phyloP scores from a whole-genome alignment of 306 rosid genomes.

The Urtica urens region DNA sequence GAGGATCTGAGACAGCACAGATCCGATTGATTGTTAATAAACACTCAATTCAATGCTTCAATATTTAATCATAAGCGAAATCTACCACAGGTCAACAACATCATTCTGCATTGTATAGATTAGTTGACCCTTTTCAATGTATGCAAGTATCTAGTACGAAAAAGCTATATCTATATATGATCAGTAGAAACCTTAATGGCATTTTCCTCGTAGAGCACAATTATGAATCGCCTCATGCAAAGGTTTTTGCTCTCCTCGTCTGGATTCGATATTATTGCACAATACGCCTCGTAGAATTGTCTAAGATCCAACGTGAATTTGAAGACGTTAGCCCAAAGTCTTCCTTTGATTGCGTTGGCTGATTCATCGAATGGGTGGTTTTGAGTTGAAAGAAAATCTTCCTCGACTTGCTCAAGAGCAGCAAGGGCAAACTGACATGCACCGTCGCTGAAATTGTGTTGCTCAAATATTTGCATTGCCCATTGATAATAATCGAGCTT shows the following conservation, averaged over 20 bases:
- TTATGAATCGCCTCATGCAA: slow-evolving; percentile 88
- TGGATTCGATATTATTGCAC: slow-evolving; percentile 93
- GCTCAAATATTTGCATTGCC: slow-evolving; percentile 93
- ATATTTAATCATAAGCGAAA: too few species aligned
- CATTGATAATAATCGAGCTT: slow-evolving; percentile 79
- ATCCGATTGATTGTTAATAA: too few species aligned
- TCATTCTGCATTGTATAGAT: too few species aligned
- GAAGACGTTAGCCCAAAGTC: slow-evolving; percentile 90
- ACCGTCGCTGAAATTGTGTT: slow-evolving; percentile 68
- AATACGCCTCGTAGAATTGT: slow-evolving; percentile 67
- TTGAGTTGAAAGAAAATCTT: slow-evolving; percentile 36
- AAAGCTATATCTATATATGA: too few species aligned
- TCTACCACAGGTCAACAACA: too few species aligned
- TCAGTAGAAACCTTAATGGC: slow-evolving; percentile 58
- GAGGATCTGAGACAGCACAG: slow-evolving; percentile 51
- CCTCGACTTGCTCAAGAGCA: slow-evolving; percentile 95
- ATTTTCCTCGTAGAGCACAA: slow-evolving; percentile 70
- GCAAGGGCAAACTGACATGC: slow-evolving; percentile 96
- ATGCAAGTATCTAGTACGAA: too few species aligned
- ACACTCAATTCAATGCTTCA: too few species aligned
- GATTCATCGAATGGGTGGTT: slow-evolving; percentile 42
- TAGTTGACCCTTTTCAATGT: too few species aligned
- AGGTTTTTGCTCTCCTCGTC: slow-evolving; percentile 86
- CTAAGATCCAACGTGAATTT: slow-evolving; percentile 81
- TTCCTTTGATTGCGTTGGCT: slow-evolving; percentile 55